Base-by-base conservation (phyloP, 805 yeast genomes). In the Candida piceae region DNA sequence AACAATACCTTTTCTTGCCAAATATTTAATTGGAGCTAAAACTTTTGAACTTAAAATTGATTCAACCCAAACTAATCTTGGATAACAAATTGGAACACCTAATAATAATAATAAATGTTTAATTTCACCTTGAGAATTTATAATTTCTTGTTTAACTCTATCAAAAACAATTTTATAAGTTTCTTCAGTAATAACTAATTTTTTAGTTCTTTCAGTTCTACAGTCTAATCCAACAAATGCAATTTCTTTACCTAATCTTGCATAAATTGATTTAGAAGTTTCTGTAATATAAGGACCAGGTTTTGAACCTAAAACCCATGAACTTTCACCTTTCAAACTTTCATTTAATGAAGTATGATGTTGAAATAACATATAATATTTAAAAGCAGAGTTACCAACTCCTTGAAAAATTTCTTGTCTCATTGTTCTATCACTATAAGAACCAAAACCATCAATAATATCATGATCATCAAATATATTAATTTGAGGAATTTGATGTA, bases 391-490 rank as follows among this genome's bases (percentile, higher is more conserved):
- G 41, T 72, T 71, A 8, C 97, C 97, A 22, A 90, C 72, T 10
- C 80, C 75, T 39, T 61, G 57, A 56, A 90, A 85, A 7, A 85
- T 73, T 1, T 76, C 78, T 27, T 78, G 74, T 3, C 51, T 50
- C 96, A 87, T 88, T 23, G 95, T 85, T 1, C 60, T 39, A 46
- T 87, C 84, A 33, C 70, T 68, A 58, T 90, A 90, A 0, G 96
- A 84, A 2, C 97, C 98, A 62, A 78, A 90, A 3, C 97, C 98
- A 56, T 90, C 98, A 48, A 93, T 89, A 35, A 90, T 85, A 58
- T 93, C 97, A 62, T 90, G 98, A 58, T 90, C 98, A 59, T 90
- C 98, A 62, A 67, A 89, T 22, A 90, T 76, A 58, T 89, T 90
- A 37, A 90, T 69, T 24, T 82, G 73, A 5, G 98, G 97, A 44